Base-by-base conservation (phyloP, 352 stramenopile genomes). In the Globisporangium nunn region DNA sequence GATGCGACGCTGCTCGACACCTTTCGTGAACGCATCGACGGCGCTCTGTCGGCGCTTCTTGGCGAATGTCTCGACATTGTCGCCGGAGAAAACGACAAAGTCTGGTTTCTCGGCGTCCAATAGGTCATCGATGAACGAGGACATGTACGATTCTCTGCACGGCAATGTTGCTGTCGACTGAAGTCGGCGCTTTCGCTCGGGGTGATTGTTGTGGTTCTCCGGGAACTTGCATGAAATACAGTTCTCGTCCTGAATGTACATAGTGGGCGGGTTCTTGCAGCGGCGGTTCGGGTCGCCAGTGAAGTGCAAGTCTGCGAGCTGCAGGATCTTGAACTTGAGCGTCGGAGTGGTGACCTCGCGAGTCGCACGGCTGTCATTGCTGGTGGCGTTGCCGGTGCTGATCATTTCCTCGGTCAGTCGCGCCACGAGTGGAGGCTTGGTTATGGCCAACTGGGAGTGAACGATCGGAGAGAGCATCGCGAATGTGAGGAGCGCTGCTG, bases 251-350 rank as follows among this genome's bases (percentile, higher is more conserved):
- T 44, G 39, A 11, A 44, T 17, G 41, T 46, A 15, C 14, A 46
- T 46, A 11, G 41, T n/a, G 8, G 41, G 41, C 17, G 41, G 41
- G 41, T 46, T 46, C 41, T 46, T 46, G 23, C 47, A 52, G 2
- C 28, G 47, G 17, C 31, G 31, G 31, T 52, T 39, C 1, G 30
- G 63, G 56, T 68, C 70, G 52, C 76, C 79, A 4, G 77, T 78
- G 50, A 78, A 71, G 47, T 90, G 79, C 48, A 87, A 63, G 58
- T 90, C 79, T 0, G 79, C 75, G 50, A 90, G 63, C 67, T 90
- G 79, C 14, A 90, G 61, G 30, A 90, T 70, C 67, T 78, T 80
- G 60, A 82, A 85, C 8, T 68, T 54, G 14, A 46, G 41, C 41
- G 41, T 18, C 41, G 41, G 12, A 3, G 14, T n/a, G 41, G 3